These are phyloP conservation scores for Leucosporidium yakuticum DNA, from an alignment of 768 basidiomycete species.

Conservation along the genomic window DNA sequence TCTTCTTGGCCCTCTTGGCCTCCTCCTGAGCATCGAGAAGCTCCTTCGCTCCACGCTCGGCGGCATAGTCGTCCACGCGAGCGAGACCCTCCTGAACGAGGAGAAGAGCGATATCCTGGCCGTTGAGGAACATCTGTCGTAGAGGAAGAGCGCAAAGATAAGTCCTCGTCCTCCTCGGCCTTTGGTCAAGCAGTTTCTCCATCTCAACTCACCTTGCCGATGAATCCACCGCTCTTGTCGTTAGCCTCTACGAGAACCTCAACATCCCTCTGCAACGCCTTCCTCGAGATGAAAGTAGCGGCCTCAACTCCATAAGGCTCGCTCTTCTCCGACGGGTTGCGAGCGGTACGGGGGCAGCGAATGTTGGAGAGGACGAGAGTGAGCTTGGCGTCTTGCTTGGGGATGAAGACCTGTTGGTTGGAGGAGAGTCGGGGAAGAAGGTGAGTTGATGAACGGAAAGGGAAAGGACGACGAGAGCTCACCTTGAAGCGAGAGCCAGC, in stretches of 20 bases:
- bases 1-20: slow-evolving; percentile 70
- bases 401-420: slow-evolving; percentile 33
- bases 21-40: slow-evolving; percentile 80
- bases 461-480: slow-evolving; percentile 59
- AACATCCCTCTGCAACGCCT: slow-evolving; percentile 89
- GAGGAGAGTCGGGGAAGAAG: background rate
- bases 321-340: slow-evolving; percentile 68
- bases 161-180: slow-evolving; percentile 48
- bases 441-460: background rate
- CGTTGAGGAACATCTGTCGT: slow-evolving; percentile 49
- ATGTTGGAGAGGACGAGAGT: slow-evolving; percentile 93
- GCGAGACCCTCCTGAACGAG: slow-evolving; percentile 82
- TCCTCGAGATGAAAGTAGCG: slow-evolving; percentile 65
- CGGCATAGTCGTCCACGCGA: slow-evolving; percentile 78
- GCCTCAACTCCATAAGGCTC: slow-evolving; percentile 86
- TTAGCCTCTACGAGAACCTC: slow-evolving; percentile 84
- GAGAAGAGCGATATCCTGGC: slow-evolving; percentile 76
- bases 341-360: slow-evolving; percentile 78
- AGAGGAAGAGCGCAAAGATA: slow-evolving; percentile 35
- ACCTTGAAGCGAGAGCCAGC: slow-evolving; percentile 96
- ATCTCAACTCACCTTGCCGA: slow-evolving; percentile 69
- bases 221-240: slow-evolving; percentile 94
- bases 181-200: slow-evolving; percentile 1
- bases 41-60: slow-evolving; percentile 66
- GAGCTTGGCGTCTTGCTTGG: slow-evolving; percentile 65